These are phyloP conservation scores for Annulohypoxylon truncatum DNA, from an alignment of 2,329 filamentous ascomycete species.

Conservation along the genomic window DNA sequence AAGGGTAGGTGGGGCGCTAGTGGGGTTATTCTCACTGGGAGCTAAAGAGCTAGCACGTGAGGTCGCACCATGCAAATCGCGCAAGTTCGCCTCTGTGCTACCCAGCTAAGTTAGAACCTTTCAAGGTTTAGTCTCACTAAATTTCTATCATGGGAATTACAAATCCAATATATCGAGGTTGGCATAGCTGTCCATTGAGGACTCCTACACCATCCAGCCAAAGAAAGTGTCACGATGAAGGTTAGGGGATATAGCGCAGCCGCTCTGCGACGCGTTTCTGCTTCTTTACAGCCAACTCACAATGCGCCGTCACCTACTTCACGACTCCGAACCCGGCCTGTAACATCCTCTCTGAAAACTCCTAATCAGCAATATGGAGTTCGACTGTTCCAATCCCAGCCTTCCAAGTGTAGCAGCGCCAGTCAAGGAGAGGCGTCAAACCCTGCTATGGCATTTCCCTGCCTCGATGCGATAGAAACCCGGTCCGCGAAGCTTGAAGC, in stretches of 20 bases:
- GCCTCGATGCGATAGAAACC: constrained; percentile 84
- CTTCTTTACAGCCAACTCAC: constrained; percentile 29
- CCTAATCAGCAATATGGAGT: constrained; percentile 23
- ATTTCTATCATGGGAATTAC: constrained; percentile 32
- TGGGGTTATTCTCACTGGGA: not conserved
- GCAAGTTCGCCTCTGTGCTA: not conserved
- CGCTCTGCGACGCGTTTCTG: constrained; percentile 44
- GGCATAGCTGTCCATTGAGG: constrained; percentile 19
- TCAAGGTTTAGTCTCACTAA: not conserved
- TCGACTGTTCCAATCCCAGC: constrained; percentile 44
- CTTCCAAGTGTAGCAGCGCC: constrained; percentile 39
- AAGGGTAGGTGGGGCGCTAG: not conserved
- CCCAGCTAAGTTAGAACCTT: not conserved
- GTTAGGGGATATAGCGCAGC: constrained; percentile 37
- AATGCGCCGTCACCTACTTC: constrained; percentile 13
- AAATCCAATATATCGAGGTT: constrained; percentile 14
- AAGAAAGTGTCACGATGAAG: constrained; percentile 39
- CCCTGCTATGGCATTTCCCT: constrained; percentile 89
- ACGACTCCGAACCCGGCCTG: constrained; percentile 23
- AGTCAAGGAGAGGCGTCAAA: constrained; percentile 69
- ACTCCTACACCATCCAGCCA: constrained; percentile 9
- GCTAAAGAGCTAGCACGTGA: constrained; percentile 21
- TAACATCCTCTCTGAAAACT: constrained; percentile 1
- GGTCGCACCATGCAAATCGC: constrained; percentile 26
- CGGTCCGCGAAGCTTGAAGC: constrained; percentile 79